Evolutionary conservation across 345 rosid species (phyloP), one percentile per base, ranked within the genome.

Genomic region (Litchi chinensis): DNA sequence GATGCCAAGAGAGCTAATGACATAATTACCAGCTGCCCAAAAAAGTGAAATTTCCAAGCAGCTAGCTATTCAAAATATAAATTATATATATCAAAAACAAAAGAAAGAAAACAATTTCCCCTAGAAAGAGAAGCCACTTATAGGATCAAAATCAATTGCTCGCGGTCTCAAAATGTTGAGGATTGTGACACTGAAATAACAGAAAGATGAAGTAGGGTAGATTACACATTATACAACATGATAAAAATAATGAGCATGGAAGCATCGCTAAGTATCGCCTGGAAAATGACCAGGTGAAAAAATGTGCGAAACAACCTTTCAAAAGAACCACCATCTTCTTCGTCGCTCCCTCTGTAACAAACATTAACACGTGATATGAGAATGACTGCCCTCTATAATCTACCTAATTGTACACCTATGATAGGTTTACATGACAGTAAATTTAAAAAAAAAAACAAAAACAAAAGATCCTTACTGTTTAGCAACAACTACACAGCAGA

Each of bases 241-340:
- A 6, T 9, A 40, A 0, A 32, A 54, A 21, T 52, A 41, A 44
- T 15, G 18, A 15, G 65, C 3, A 37, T 1, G 54, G 32, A 57
- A 10, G 56, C 26, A 74, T 32, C 37, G 3, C n/a, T 0, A 21
- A 57, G 48, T 71, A n/a, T 13, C 13, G 13, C 70, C 67, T 11
- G 3, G 15, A n/a, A 21, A 7, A 41, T 44, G 22, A 43, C 60
- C 32, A 6, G 21, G 28, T 8, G 28, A 12, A 57, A 46, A 24
- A 22, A 15, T 26, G 68, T 44, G 44, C 12, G 65, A 39, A 41
- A 44, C 43, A 48, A 4, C 73, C 22, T 76, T 0, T 89, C 82
- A 93, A 83, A 93, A 91, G 80, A 90, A 85, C 93, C 93, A 91
- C 96, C 96, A 91, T 83, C 91, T 89, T 74, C 77, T 84, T 62